Percentiles rank a stretch among this genome's conserved stretches.
Conservation (phyloP, 371 early-diverging fungal genomes). For the Mucor mucedo region DNA sequence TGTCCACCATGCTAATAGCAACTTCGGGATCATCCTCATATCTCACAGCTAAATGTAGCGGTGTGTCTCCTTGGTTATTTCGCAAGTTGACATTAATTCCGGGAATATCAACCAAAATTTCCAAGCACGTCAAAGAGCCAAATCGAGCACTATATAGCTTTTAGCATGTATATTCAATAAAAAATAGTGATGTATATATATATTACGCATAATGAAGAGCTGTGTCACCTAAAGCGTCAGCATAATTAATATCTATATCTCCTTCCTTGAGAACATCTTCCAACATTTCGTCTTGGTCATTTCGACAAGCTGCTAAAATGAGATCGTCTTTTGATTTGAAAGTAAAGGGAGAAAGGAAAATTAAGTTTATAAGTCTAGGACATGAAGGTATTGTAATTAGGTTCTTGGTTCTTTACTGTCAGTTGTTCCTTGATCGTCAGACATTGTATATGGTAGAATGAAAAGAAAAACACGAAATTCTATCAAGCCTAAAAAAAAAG, state of each 20-base stretch:
- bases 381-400: too few relatives aligned
- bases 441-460: background rate
- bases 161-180: background rate
- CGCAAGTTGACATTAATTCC: constrained; percentile 56
- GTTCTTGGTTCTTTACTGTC: constrained; percentile 7
- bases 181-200: constrained; percentile 10
- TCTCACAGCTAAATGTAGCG: constrained; percentile 67
- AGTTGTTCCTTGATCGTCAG: constrained; percentile 17
- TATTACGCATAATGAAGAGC: constrained; percentile 72
- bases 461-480: too few relatives aligned
- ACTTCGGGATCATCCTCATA: constrained; percentile 56
- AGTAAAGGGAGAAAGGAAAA: background rate
- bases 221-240: constrained; percentile 64
- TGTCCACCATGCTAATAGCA: constrained; percentile 60
- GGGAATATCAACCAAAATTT: constrained; percentile 49
- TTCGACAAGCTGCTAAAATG: constrained; percentile 64
- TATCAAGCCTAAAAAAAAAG: too few relatives aligned
- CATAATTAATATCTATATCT: constrained; percentile 60
- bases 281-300: constrained; percentile 64
- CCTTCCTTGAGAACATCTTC: constrained; percentile 46
- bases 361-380: background rate
- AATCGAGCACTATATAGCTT: constrained; percentile 52
- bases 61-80: constrained; percentile 64
- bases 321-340: constrained; percentile 50
- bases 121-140: constrained; percentile 63